Evolutionary conservation across 176 grass and related monocot genomes (phyloP), one percentile per base, ranked within the genome.

Genomic region (Zoysia pacifica): DNA sequence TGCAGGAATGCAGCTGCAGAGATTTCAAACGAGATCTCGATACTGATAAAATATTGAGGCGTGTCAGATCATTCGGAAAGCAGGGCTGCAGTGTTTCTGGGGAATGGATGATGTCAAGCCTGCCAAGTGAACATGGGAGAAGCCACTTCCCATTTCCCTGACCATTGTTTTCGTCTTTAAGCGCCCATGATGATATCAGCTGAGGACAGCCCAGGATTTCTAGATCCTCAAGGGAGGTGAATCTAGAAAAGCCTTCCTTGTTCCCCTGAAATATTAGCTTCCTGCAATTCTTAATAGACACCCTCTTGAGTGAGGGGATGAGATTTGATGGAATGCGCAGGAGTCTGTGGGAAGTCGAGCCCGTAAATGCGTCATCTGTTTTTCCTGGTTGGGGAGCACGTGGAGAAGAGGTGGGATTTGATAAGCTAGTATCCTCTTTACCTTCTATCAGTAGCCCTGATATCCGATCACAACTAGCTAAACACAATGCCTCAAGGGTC

Each of bases 201-300:
- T 12, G 13, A 2, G 4, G 13, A 2, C 66, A 70, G 5, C 0
- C 6, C 6, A 0, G 0, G 35, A 80, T 59, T 0, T 0, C 1
- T 18, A 81, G 36, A 15, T 2, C 15, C 43, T 13, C 3, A 5
- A 72, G 68, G 9, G 45, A 81, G 28, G 79, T 72, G 6, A 72
- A 52, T 72, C 28, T 44, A 50, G 1, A 0, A 1, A 81, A 62
- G 0, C 14, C 50, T 7, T 13, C 45, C 0, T 62, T 49, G 44
- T 43, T 4, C 10, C 9, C 2, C 0, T 3, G 8, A 28, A 67
- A 55, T 11, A 0, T 50, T 11, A 68, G 39, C 4, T 8, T 0
- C 0, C 1, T 12, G 18, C 47, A 67, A 0, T 5, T 0, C 0
- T 0, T 0, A 28, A 68, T 42, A 43, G 3, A 14, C n/a, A 79